Percentiles rank a stretch among this genome's conserved stretches.
phyloP scores from a whole-genome alignment of 192 early-diverging fungal genomes.

The Backusella sp. region DNA sequence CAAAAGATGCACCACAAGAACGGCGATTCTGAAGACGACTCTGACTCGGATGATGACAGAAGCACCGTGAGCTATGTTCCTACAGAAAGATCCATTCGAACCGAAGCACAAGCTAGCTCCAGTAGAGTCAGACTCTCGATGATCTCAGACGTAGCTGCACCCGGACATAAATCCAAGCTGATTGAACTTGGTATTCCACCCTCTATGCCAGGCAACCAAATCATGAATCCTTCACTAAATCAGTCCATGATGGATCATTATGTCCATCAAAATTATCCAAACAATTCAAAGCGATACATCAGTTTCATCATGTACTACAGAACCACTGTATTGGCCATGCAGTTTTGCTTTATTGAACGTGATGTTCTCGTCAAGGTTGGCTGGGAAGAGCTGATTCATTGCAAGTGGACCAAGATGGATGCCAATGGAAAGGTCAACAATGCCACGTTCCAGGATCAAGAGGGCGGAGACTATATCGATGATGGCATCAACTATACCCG shows the following conservation, averaged over 20 bases:
- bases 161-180: not conserved
- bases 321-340: slow-evolving; percentile 51
- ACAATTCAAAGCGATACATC: not conserved
- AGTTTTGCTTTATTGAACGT: slow-evolving; percentile 59
- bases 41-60: slow-evolving; percentile 15
- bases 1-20: no score
- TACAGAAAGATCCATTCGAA: slow-evolving; percentile 5
- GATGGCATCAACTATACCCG: slow-evolving; percentile 18
- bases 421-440: slow-evolving; percentile 6
- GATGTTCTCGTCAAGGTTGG: slow-evolving; percentile 45
- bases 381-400: slow-evolving; percentile 58
- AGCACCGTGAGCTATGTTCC: slow-evolving; percentile 10
- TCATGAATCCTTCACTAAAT: not conserved
- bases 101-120: slow-evolving; percentile 13
- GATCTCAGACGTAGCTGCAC: not conserved
- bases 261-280: not conserved
- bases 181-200: slow-evolving; percentile 10
- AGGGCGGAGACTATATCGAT: slow-evolving; percentile 3
- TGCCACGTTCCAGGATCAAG: not conserved
- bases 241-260: not conserved
- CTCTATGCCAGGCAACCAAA: not conserved
- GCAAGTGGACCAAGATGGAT: slow-evolving; percentile 51
- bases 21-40: not conserved
- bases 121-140: not conserved
- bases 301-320: slow-evolving; percentile 41